phyloP scores from a whole-genome alignment of 257 asterid genomes.

The Fraxinus anomala region DNA sequence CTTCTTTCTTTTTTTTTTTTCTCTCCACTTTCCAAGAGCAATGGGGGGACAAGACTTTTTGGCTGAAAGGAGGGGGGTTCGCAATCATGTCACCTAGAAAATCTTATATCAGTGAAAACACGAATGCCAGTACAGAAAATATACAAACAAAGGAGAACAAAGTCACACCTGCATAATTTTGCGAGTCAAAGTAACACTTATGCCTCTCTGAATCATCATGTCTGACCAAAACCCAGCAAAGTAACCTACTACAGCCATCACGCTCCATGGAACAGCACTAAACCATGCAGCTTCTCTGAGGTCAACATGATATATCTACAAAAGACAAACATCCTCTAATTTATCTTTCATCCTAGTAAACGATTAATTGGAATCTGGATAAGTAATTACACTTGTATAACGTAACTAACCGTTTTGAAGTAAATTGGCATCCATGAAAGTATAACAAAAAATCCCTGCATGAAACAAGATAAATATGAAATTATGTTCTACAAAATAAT shows the following conservation, averaged over 20 bases:
- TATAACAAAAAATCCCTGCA: constrained; percentile 93
- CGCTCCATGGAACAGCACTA: constrained; percentile 96
- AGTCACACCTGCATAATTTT: constrained; percentile 86
- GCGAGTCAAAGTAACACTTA: constrained; percentile 80
- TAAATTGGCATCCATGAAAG: constrained; percentile 99
- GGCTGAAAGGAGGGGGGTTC: too few relatives aligned
- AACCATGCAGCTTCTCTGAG: constrained; percentile 99
- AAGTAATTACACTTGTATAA: background rate
- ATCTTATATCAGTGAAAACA: too few relatives aligned
- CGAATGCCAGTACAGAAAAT: background rate
- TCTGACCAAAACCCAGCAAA: constrained; percentile 86
- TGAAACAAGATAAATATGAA: constrained; percentile 27
- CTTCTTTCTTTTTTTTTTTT: too few relatives aligned
- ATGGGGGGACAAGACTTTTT: too few relatives aligned
- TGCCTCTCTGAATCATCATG: constrained; percentile 76
- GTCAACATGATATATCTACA: constrained; percentile 84
- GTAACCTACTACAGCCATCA: constrained; percentile 91
- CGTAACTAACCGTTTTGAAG: constrained; percentile 69
- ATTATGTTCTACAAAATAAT: constrained; percentile 12
- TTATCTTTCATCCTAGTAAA: constrained; percentile 22
- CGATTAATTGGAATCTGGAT: background rate
- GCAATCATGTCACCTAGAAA: too few relatives aligned
- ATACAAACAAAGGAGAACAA: background rate
- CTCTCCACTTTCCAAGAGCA: too few relatives aligned
- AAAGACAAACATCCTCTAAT: constrained; percentile 21